Percentiles rank a stretch among this genome's conserved stretches.
These are phyloP conservation scores for Phytopythium cucurbitacearum DNA, from an alignment of 352 stramenopile species.

Conservation along the genomic window DNA sequence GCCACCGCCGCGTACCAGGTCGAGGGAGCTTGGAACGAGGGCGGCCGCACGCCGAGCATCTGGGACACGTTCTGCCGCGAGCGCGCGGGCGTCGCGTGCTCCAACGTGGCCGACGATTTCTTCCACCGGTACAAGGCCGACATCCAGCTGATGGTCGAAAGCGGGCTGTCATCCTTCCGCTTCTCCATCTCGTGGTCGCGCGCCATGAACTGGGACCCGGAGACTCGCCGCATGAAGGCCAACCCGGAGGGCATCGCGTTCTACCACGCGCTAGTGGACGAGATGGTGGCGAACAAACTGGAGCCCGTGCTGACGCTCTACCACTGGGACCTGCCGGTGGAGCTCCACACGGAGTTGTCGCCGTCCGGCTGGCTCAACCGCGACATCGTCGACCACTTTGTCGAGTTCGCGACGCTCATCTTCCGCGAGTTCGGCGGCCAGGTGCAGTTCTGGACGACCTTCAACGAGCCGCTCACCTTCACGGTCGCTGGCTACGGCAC, in stretches of 20 bases:
- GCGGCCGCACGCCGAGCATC: conserved; percentile 72
- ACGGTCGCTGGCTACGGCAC: conserved; percentile 83
- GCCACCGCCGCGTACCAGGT: conserved; percentile 88
- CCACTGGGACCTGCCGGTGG: conserved; percentile 94
- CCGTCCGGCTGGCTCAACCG: conserved; percentile 69
- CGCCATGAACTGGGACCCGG: conserved; percentile 40
- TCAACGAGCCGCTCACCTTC: conserved; percentile 93
- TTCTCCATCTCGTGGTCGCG: conserved; percentile 89
- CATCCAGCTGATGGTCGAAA: conserved; percentile 83
- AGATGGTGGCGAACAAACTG: conserved; percentile 51
- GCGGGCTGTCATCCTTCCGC: conserved; percentile 87
- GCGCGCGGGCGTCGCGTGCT: conserved; percentile 61
- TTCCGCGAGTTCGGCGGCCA: conserved; percentile 90
- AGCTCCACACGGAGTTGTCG: conserved; percentile 73
- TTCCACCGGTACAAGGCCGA: conserved; percentile 88
- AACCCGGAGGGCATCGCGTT: conserved; percentile 21
- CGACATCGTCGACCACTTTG: conserved; percentile 62
- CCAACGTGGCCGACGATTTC: conserved; percentile 87
- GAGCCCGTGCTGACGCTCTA: conserved; percentile 94
- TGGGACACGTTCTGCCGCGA: conserved; percentile 86
- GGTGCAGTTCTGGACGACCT: conserved; percentile 92
- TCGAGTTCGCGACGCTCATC: conserved; percentile 87
- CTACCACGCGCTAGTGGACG: conserved; percentile 25
- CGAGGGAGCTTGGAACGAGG: conserved; percentile 77
- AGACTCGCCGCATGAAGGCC: conserved; percentile 11